Base-by-base conservation (phyloP, 805 yeast species). In the Candida bentonensis region DNA sequence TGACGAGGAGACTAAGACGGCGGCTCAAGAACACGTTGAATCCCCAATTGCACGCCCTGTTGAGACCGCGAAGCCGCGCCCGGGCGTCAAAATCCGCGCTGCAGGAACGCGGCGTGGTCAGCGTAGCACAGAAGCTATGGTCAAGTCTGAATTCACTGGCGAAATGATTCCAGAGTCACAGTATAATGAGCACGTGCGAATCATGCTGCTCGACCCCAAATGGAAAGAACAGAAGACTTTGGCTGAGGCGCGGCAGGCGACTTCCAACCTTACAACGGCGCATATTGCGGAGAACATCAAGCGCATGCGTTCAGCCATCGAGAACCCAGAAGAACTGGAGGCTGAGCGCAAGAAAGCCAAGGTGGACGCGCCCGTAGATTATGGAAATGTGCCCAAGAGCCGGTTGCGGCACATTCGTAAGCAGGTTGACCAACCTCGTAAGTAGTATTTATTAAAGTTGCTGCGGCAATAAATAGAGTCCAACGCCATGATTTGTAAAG, bases 121-220 rank as follows among this genome's bases (percentile, higher is more conserved):
- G 20, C 15, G 23, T 20, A 34, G 15, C 11, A 30, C 22, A 4
- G 71, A 63, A 46, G 63, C 58, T 5, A 51, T 64, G 41, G 71
- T 87, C 34, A 70, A 67, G 49, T 85, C 95, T 56, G 96, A 96
- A n/a, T 66, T 83, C 34, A 83, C 95, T 0, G 79, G 79, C 1
- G 71, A 76, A 53, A 54, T 70, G 55, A 72, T 88, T 1, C 81
- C 88, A 0, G 92, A 82, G 52, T 68, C 70, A 36, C 66, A 79
- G 49, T 85, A 82, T 56, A 57, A 62, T 34, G 72, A 70, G 48
- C 96, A 89, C 58, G 66, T 88, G 51, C 72, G 74, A 47, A 72
- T 78, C 15, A 65, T 82, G 45, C 65, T 84, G 28, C 63, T 88
- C 40, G 95, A 88, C 60, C 95, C 96, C 2, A 68, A 74, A 51